A percentile compares a stretch with the other conserved stretches of the same genome.
These are phyloP conservation scores for Candida krabiensis DNA, from an alignment of 805 yeast genomes.

Conservation along the genomic window DNA sequence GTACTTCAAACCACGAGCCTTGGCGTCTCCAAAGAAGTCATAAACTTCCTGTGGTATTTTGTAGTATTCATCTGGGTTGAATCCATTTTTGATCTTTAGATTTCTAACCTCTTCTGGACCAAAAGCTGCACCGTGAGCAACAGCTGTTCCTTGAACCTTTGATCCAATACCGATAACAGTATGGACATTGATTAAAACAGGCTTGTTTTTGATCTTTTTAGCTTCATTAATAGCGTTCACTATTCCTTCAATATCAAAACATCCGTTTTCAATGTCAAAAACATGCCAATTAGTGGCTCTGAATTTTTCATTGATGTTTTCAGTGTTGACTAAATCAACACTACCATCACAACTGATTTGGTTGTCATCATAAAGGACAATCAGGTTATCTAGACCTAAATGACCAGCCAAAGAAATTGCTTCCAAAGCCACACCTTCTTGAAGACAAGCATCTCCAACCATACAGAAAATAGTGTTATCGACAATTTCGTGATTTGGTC, in stretches of 20 bases:
- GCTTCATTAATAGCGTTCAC: constrained; percentile 73
- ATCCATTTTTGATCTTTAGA: constrained; percentile 78
- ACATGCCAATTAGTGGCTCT: constrained; percentile 95
- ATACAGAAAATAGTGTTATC: constrained; percentile 75
- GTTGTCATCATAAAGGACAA: constrained; percentile 95
- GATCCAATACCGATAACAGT: constrained; percentile 97
- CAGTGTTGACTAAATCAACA: constrained; percentile 88
- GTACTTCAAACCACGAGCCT: constrained; percentile 58
- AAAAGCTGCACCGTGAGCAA: constrained; percentile 96
- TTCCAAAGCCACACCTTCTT: constrained; percentile 96
- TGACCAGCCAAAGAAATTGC: constrained; percentile 96
- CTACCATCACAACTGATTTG: constrained; percentile 94
- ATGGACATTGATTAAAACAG: constrained; percentile 82
- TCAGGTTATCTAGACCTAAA: constrained; percentile 85
- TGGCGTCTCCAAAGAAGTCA: constrained; percentile 59
- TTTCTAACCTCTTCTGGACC: constrained; percentile 89
- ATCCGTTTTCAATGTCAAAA: constrained; percentile 72
- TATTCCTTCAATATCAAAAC: constrained; percentile 72
- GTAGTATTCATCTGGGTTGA: constrained; percentile 80
- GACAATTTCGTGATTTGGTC: constrained; percentile 70
- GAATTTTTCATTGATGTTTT: constrained; percentile 82
- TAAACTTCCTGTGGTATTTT: constrained; percentile 80
- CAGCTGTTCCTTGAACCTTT: constrained; percentile 74
- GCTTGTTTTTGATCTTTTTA: constrained; percentile 69
- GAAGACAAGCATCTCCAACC: constrained; percentile 96